Evolutionary conservation across 2,329 filamentous ascomycete species (phyloP).

Genomic region (Diplocarpon mali): DNA sequence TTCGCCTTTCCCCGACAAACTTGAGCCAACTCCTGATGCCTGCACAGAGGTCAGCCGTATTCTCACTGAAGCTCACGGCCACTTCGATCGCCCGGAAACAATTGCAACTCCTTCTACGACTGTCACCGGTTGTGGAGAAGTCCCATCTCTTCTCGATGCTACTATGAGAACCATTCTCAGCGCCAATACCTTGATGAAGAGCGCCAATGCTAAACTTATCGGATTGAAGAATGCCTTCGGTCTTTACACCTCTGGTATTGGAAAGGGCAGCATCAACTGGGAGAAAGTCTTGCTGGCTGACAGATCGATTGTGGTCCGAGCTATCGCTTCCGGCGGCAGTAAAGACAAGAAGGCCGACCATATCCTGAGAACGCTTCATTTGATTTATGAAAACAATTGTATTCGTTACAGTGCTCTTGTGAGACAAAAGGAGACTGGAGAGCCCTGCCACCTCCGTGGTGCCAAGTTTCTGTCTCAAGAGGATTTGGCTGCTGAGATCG

Average conservation of each 20-base stretch:
- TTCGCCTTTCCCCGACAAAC: conserved; percentile 58
- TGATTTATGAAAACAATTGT: conserved; percentile 58
- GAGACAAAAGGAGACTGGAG: conserved; percentile 31
- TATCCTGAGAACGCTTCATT: conserved; percentile 64
- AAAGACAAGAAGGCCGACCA: conserved; percentile 58
- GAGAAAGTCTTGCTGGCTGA: conserved; percentile 52
- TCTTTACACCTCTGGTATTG: conserved; percentile 47
- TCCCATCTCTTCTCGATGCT: conserved; percentile 43
- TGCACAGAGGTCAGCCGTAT: conserved; percentile 59
- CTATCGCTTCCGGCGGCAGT: conserved; percentile 61
- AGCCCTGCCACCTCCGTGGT: conserved; percentile 33
- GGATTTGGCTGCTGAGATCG: conserved; percentile 46
- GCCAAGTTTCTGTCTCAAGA: conserved; percentile 31
- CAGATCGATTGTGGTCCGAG: conserved; percentile 49
- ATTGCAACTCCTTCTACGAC: conserved; percentile 60
- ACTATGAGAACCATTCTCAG: conserved; percentile 43
- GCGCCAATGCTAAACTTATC: conserved; percentile 53
- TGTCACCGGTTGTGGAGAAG: conserved; percentile 55
- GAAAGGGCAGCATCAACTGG: conserved; percentile 66
- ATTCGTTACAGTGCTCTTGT: conserved; percentile 40
- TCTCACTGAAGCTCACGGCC: conserved; percentile 54
- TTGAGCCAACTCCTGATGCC: conserved; percentile 53
- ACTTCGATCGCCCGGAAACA: conserved; percentile 49
- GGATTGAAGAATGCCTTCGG: conserved; percentile 56
- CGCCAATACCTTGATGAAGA: conserved; percentile 37